phyloP scores from a whole-genome alignment of 495 filamentous ascomycete genomes.

The Geopyxis carbonaria region DNA sequence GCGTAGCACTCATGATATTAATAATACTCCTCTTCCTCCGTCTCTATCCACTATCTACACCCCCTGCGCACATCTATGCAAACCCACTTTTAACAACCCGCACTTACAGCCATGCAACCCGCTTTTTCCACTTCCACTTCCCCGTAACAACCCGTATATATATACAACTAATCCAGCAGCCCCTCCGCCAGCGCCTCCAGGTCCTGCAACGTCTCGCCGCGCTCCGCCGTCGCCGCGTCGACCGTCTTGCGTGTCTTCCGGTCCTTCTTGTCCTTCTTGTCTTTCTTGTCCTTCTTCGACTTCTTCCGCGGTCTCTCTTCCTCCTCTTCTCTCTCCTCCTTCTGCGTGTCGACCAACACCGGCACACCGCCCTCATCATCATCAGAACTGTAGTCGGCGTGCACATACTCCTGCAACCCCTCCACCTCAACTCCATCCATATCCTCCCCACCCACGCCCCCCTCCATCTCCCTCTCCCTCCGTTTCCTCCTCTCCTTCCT shows the following conservation, averaged over 20 bases:
- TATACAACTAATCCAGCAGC: constrained; percentile 42
- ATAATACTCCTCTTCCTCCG: no score
- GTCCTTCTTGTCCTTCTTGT: no score
- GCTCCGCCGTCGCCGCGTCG: constrained; percentile 42
- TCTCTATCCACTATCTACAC: no score
- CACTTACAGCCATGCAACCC: no score
- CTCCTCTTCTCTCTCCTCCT: constrained; percentile 10
- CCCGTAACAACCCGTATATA: no score
- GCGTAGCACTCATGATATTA: no score
- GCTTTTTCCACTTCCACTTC: no score
- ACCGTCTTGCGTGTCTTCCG: constrained; percentile 34
- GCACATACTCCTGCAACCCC: constrained; percentile 13
- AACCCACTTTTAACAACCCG: no score
- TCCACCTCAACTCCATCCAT: constrained; percentile 29
- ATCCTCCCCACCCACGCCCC: constrained; percentile 24
- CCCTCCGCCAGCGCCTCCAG: constrained; percentile 75
- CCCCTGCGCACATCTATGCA: no score
- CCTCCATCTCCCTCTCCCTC: constrained; percentile 24
- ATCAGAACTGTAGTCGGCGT: constrained; percentile 28
- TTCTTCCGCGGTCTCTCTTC: constrained; percentile 23
- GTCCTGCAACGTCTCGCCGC: constrained; percentile 72
- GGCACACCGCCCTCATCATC: constrained; percentile 26
- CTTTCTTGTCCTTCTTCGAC: constrained; percentile 31
- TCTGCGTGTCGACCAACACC: constrained; percentile 24
- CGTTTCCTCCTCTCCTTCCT: constrained; percentile 70